Base-by-base conservation (phyloP, 805 yeast species). In the Yarrowia alimentaria region DNA sequence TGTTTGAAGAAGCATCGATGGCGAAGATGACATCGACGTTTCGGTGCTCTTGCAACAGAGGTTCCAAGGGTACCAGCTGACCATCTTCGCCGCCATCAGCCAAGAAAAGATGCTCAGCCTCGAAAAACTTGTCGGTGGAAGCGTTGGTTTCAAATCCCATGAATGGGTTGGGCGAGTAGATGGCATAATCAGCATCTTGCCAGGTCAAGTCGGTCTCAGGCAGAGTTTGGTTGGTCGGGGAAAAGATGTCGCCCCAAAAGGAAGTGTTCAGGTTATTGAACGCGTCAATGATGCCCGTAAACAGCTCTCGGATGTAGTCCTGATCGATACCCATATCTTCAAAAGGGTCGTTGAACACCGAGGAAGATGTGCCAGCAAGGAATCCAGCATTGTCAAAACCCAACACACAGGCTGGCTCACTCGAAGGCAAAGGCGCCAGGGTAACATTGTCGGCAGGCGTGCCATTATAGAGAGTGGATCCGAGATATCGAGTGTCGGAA, bases 11-110 rank as follows among this genome's bases (percentile, higher is more conserved):
- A 49, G 59, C 58, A 51, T 65, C 69, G 54, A 63, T 60, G 0
- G 89, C 86, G 62, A 83, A 75, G 18, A 83, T 67, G 20, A 79
- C 75, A 61, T 84, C 90, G 18, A 84, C 69, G 10, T 73, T 67
- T 60, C 90, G 73, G 40, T 71, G 75, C 20, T 76, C 75, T 61
- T 80, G 83, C 30, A 84, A 58, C 55, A 83, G 69, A n/a, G 90
- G 89, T 22, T 68, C 65, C 18, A 81, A 63, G 14, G 90, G 90
- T 33, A 83, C 68, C 56, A 79, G 79, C 62, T 83, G 85, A 3
- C 58, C 52, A 63, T 82, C 87, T 60, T 81, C 87, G 56, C 89
- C 89, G 57, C 90, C 91, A 61, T 84, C 91, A 24, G 76, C 84
- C 32, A 84, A 68, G 58, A 67, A 51, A 31, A 83, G 68, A n/a